Evolutionary conservation across 2,329 filamentous ascomycete species (phyloP), one percentile per base, ranked within the genome.

Genomic region (Zalaria obscura): DNA sequence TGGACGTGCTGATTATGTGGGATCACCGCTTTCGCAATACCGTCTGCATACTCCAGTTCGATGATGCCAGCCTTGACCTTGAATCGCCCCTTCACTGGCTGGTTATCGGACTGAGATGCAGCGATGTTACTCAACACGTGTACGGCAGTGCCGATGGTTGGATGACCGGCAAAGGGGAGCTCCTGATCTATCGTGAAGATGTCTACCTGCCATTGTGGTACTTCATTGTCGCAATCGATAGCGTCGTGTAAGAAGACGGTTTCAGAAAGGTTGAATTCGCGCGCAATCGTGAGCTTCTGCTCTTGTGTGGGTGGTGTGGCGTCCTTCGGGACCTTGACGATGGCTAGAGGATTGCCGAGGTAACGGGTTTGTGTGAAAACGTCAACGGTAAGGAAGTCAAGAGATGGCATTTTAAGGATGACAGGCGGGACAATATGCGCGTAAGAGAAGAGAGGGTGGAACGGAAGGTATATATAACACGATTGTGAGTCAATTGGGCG

Each of bases 1-100:
- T 87, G 82, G 42, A 77, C 52, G 50, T 75, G 80, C 47, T 80
- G 67, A 46, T 80, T 66, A 55, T 84, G 78, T 29, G 82, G 80
- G 47, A 88, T 78, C 3, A 59, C 60, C 10, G 80, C 80, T 40
- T 67, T 70, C 4, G 78, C 73, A n/a, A 66, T 55, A 32, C 55
- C 55, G 25, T 57, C 60, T 48, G 64, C 58, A 45, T 62, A 69
- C 9, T 56, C 53, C 10, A 57, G 36, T 8, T 54, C 52, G 6
- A 73, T 67, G 1, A 54, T 52, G 2, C 70, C 69, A 45, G 57
- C 66, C 55, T 60, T 70, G 46, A 60, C 61, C 4, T 61, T 51
- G 42, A 69, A 61, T 5, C 47, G 52, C 6, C 59, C 66, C 18
- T 58, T 53, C 25, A 59, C 50, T 9, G 26, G 11, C 25, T 25